phyloP scores from a whole-genome alignment of 83 land plant species.

The Diphasiastrum complanatum region DNA sequence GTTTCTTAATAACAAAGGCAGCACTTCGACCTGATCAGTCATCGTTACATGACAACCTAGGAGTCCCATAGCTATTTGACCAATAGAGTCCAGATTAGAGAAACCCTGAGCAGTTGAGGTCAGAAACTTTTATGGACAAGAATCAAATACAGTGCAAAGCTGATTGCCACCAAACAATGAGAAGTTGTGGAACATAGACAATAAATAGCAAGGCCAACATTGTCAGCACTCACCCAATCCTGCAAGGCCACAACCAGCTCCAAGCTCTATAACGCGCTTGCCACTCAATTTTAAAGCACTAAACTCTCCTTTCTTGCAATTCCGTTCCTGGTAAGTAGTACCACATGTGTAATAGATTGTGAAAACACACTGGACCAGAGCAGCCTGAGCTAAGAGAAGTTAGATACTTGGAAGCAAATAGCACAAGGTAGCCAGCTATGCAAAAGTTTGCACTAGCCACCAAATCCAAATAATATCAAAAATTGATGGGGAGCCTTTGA shows the following conservation, averaged over 20 bases:
- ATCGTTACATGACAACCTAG: slow-evolving; percentile 78
- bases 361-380: too few species aligned
- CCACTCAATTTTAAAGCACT: slow-evolving; percentile 62
- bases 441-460: too few species aligned
- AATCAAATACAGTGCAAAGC: not conserved
- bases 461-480: too few species aligned
- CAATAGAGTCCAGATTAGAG: slow-evolving; percentile 1
- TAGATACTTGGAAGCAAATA: too few species aligned
- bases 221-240: slow-evolving; percentile 84
- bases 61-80: slow-evolving; percentile 90
- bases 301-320: slow-evolving; percentile 79
- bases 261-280: slow-evolving; percentile 90
- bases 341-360: too few species aligned
- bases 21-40: slow-evolving; percentile 84
- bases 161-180: not conserved
- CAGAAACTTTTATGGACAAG: not conserved
- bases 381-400: too few species aligned
- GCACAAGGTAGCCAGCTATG: too few species aligned
- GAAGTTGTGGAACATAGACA: not conserved
- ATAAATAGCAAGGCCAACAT: not conserved
- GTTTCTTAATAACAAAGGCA: slow-evolving; percentile 75
- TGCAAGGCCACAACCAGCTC: slow-evolving; percentile 98
- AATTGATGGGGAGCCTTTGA: too few species aligned
- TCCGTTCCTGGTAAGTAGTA: slow-evolving; percentile 65
- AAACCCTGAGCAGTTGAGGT: not conserved